These are phyloP conservation scores for Aspergillus quadrilineatus DNA, from an alignment of 2,329 filamentous ascomycete genomes.

Conservation along the genomic window DNA sequence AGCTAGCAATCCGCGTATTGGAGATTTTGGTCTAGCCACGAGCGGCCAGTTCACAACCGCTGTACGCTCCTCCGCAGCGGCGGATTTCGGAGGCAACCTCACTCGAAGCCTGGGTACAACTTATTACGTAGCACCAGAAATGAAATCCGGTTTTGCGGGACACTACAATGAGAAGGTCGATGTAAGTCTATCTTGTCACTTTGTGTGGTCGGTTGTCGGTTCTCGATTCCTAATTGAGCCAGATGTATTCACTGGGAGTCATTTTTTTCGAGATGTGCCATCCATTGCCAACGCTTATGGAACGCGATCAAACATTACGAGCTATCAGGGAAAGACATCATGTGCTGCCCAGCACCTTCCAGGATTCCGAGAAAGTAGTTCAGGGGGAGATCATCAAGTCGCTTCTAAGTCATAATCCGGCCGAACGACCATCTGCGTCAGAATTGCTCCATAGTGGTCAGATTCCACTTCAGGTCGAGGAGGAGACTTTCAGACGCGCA, in stretches of 20 bases:
- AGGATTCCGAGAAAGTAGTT: slow-evolving; percentile 62
- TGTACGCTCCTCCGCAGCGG: slow-evolving; percentile 37
- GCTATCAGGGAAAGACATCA: slow-evolving; percentile 67
- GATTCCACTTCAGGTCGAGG: slow-evolving; percentile 87
- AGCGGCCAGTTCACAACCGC: slow-evolving; percentile 64
- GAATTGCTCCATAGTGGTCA: slow-evolving; percentile 84
- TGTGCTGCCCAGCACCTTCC: slow-evolving; percentile 70
- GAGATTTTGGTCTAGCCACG: slow-evolving; percentile 92
- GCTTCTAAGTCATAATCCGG: slow-evolving; percentile 77
- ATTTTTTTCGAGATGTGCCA: slow-evolving; percentile 98
- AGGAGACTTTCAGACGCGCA: slow-evolving; percentile 81
- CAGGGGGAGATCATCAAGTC: slow-evolving; percentile 77
- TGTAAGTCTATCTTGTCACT: slow-evolving; percentile 48
- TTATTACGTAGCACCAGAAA: slow-evolving; percentile 89
- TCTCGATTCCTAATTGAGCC: not conserved
- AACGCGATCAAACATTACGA: slow-evolving; percentile 65
- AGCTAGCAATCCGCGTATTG: slow-evolving; percentile 87
- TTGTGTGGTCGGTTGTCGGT: not conserved
- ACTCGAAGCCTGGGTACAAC: slow-evolving; percentile 69
- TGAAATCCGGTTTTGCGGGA: slow-evolving; percentile 70
- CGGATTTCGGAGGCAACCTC: slow-evolving; percentile 41
- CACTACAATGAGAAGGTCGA: slow-evolving; percentile 93
- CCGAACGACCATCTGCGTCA: slow-evolving; percentile 74
- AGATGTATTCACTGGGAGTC: slow-evolving; percentile 94
- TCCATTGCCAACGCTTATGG: slow-evolving; percentile 61